phyloP scores from a whole-genome alignment of 352 stramenopile genomes.

The Globisporangium splendens region DNA sequence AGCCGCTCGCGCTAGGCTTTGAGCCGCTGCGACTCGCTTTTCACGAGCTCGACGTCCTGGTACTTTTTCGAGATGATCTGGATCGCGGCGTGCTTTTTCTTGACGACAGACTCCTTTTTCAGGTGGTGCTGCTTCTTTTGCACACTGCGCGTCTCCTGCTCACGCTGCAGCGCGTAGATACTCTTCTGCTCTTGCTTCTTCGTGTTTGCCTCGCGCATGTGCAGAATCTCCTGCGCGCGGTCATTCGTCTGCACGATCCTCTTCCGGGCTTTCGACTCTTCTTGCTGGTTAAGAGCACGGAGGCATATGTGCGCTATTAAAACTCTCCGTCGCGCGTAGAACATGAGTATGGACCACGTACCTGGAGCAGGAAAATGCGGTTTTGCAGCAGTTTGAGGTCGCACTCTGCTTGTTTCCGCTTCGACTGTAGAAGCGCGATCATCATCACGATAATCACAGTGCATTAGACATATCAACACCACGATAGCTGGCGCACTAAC shows the following conservation, averaged over 20 bases:
- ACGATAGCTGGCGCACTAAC: not conserved
- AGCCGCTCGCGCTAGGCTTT: constrained; percentile 60
- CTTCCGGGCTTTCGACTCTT: constrained; percentile 74
- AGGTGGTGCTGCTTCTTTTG: constrained; percentile 57
- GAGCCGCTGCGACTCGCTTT: constrained; percentile 58
- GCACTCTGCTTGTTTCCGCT: constrained; percentile 70
- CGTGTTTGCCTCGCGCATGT: constrained; percentile 49
- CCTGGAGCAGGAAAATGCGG: constrained; percentile 60
- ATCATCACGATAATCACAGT: not conserved
- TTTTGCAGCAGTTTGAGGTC: constrained; percentile 75
- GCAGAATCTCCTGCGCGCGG: constrained; percentile 62
- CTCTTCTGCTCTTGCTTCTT: constrained; percentile 47
- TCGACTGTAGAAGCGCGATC: constrained; percentile 28
- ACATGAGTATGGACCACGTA: constrained; percentile 7
- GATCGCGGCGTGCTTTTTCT: constrained; percentile 72
- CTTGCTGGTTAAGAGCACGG: constrained; percentile 27
- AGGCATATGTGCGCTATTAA: not conserved
- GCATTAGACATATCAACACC: not conserved
- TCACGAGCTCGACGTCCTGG: constrained; percentile 75
- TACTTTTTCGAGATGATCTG: constrained; percentile 74
- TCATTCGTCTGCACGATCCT: constrained; percentile 80
- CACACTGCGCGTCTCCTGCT: constrained; percentile 38
- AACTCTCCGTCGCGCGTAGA: not conserved
- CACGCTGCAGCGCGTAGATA: constrained; percentile 30
- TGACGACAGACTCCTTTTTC: constrained; percentile 73